Evolutionary conservation across 106 monocot species (phyloP).

Genomic region (Allium sativum): DNA sequence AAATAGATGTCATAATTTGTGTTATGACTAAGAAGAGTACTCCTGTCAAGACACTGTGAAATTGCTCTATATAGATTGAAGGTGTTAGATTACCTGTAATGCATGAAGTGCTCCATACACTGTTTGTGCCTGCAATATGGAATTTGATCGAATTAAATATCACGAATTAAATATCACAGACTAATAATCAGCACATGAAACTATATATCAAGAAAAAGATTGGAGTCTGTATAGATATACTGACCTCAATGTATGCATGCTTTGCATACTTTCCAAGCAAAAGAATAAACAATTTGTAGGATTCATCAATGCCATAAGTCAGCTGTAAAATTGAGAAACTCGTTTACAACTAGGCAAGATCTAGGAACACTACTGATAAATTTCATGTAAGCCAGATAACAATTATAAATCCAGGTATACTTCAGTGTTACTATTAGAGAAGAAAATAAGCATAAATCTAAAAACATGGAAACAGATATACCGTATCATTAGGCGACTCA

Average conservation of each 20-base stretch:
- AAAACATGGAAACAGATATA: neutral
- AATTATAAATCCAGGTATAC: too few relatives aligned
- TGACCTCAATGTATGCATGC: slow-evolving; percentile 61
- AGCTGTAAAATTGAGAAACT: slow-evolving; percentile 34
- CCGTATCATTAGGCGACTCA: slow-evolving; percentile 37
- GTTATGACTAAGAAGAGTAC: too few relatives aligned
- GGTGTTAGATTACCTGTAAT: slow-evolving; percentile 41
- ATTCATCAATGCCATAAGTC: slow-evolving; percentile 72
- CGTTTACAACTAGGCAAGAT: too few relatives aligned
- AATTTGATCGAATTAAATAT: neutral
- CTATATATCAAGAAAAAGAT: neutral
- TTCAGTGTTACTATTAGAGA: too few relatives aligned
- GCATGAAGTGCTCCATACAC: slow-evolving; percentile 95
- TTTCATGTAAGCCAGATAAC: too few relatives aligned
- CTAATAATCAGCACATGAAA: too few relatives aligned
- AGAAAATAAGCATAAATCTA: too few relatives aligned
- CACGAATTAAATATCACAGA: neutral
- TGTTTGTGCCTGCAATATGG: slow-evolving; percentile 70
- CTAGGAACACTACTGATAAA: too few relatives aligned
- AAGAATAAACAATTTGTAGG: slow-evolving; percentile 60
- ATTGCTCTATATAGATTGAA: neutral
- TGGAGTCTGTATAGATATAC: neutral
- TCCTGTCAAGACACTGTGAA: too few relatives aligned
- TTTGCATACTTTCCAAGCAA: slow-evolving; percentile 21
- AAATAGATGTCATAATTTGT: too few relatives aligned